Base-by-base conservation (phyloP, 495 filamentous ascomycete genomes). In the Talaromyces proteolyticus region DNA sequence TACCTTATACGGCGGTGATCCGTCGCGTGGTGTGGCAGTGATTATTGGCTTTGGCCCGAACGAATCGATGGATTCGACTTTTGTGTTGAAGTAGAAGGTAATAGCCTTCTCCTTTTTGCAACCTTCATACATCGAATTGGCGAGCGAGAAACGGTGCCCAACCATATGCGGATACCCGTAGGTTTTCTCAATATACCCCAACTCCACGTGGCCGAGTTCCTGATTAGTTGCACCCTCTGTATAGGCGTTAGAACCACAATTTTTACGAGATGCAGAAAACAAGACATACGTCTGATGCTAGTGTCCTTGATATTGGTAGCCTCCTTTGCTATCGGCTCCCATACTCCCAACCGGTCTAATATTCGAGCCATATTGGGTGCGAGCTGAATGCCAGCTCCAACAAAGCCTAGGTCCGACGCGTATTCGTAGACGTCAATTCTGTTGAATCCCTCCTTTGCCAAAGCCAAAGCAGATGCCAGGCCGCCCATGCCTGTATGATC, bases 301-400 rank as follows among this genome's bases (percentile, higher is more conserved):
- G 78, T 81, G 24, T 76, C 72, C 19, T 62, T 56, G 38, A 80
- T 68, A 50, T 77, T 68, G 3, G 79, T 76, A 14, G 82, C 78
- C 53, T 89, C 85, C 10, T 66, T 69, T 49, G 76, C 77, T 58
- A 91, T 90, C 21, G 76, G 71, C 23, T 77, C 71, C 83, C 85
- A 88, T 42, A 81, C 80, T 41, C 84, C 87, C 23, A 86, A 70
- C 10, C 76, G 63, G 60, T 88, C 82, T 21, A 91, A 67, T 18
- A 93, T 83, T 0, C 85, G 82, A 20, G 80, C 80, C 72, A 91
- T 87, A 52, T 93, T 91, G 1, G 87, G 87, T 4, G 87, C 85
- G 38, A 92, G 73, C 62, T 92, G 87, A 56, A 92, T 89, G 22
- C 87, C 88, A 6, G 87, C 87, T 43, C 89, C 89, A 10, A 91